Evolutionary conservation across 2,329 filamentous ascomycete species (phyloP).

Genomic region (Calcarisporium arbuscula): DNA sequence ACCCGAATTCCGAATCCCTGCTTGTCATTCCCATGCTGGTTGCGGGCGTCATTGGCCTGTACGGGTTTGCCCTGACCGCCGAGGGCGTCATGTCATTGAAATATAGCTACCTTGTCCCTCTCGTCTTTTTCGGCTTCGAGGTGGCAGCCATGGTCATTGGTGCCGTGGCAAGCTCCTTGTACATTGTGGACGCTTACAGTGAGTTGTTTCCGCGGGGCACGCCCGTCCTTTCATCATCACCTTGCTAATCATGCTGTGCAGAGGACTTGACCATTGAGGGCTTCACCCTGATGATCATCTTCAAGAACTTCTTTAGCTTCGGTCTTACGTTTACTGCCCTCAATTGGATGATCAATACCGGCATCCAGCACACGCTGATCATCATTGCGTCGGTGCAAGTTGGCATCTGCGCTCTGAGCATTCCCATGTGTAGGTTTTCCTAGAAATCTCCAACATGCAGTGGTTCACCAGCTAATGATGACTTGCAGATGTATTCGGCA

Average conservation of each 20-base stretch:
- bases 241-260: conserved; percentile 20
- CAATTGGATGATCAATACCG: conserved; percentile 67
- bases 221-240: neutral
- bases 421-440: conserved; percentile 69
- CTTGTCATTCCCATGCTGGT: conserved; percentile 78
- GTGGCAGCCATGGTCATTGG: conserved; percentile 90
- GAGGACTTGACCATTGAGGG: conserved; percentile 78
- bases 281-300: conserved; percentile 84
- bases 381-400: conserved; percentile 72
- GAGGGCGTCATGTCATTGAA: conserved; percentile 45
- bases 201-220: conserved; percentile 32
- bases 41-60: conserved; percentile 71
- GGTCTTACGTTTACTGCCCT: conserved; percentile 78
- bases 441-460: neutral
- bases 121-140: conserved; percentile 77
- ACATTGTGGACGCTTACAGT: conserved; percentile 91
- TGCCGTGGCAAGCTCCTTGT: conserved; percentile 76
- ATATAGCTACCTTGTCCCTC: conserved; percentile 67
- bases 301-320: conserved; percentile 93
- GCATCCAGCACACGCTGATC: conserved; percentile 59
- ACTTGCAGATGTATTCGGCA: conserved; percentile 65
- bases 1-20: conserved; percentile 80
- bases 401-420: conserved; percentile 63
- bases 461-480: conserved; percentile 6
- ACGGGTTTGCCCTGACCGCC: conserved; percentile 74